These are phyloP conservation scores for Erucastrum elatum DNA, from an alignment of 345 rosid genomes.

Conservation along the genomic window DNA sequence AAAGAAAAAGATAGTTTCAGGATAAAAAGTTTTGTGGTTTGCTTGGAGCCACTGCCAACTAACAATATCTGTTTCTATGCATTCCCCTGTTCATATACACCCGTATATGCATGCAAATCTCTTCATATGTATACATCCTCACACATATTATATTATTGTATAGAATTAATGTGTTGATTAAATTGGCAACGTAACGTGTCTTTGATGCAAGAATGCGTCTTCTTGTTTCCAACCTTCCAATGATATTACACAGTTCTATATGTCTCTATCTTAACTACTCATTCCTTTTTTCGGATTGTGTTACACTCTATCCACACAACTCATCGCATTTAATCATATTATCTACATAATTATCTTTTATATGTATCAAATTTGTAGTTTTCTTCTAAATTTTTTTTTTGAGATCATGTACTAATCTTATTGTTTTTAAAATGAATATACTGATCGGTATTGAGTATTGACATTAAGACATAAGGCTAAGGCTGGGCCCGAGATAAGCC, in stretches of 20 bases:
- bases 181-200: conserved; percentile 38
- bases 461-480: conserved; percentile 23
- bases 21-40: conserved; percentile 35
- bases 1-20: conserved; percentile 4
- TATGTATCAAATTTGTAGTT: not conserved
- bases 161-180: conserved; percentile 12
- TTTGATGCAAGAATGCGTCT: conserved; percentile 41
- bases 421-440: not conserved
- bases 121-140: not conserved
- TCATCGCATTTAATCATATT: conserved; percentile 19
- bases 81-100: not conserved
- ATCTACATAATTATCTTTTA: not conserved
- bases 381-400: too few relatives aligned
- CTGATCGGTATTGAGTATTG: not conserved
- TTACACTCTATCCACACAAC: conserved; percentile 35
- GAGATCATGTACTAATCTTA: not conserved
- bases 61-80: conserved; percentile 30
- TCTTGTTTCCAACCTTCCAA: conserved; percentile 34
- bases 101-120: not conserved
- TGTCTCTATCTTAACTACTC: conserved; percentile 29
- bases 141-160: not conserved
- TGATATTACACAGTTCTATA: conserved; percentile 28
- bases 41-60: conserved; percentile 45
- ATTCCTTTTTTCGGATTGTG: conserved; percentile 27
- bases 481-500: conserved; percentile 30